Base-by-base conservation (phyloP, 805 yeast genomes). In the Pichia exigua region DNA sequence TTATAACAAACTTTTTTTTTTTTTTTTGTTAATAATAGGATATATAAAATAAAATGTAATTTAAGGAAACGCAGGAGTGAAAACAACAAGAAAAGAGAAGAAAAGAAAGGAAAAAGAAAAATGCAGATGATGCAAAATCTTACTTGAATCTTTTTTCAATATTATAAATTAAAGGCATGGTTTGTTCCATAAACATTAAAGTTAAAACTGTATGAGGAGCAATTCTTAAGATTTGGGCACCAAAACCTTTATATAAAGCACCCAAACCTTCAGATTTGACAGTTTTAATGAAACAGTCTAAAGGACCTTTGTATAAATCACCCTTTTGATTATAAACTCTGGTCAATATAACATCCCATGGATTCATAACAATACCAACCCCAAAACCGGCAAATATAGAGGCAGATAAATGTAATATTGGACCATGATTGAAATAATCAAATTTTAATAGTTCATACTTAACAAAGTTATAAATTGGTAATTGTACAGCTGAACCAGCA, bases 311-410 rank as follows among this genome's bases (percentile, higher is more conserved):
- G 70, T 94, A 94, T 49, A 86, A 77, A 62, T 87, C 77, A 46
- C 96, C 96, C 68, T 84, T 87, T 67, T 94, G 98, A 69, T 94
- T 94, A 71, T 92, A 94, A 66, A 94, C 85, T 72, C 99, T 81
- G 1, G 99, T 94, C 70, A 94, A 74, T 48, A 94, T 78, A 44
- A 94, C 98, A 68, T 94, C 99, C 81, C 96, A 90, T 17, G 99
- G 98, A 66, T 91, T 94, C 97, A 94, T 92, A 32, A 88, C 96
- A 21, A 91, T 74, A 48, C 95, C 91, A 32, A 94, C 98, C 60
- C 96, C 97, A 42, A 90, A 65, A 44, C 99, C 99, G 9, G 97
- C 83, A 56, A 77, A 71, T 1, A 91, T 81, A 43, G 90, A 80
- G 1, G 96, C 80, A 12, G 77, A 62, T 55, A 92, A 74, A 66